phyloP scores from a whole-genome alignment of 257 asterid genomes.

The Dorcoceras hygrometricum region DNA sequence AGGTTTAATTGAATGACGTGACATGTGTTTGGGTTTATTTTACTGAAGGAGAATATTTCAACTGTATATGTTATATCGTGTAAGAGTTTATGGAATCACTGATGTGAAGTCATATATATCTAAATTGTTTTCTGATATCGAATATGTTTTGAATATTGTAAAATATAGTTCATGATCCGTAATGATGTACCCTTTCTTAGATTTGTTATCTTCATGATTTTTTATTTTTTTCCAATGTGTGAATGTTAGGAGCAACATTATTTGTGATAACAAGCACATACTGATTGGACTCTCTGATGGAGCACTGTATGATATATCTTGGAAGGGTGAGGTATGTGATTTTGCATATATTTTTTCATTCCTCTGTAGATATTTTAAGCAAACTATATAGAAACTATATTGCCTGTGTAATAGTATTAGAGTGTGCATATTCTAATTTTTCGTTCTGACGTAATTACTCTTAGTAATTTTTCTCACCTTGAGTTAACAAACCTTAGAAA shows the following conservation, averaged over 20 bases:
- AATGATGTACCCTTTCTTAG: neutral
- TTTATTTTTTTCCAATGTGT: slow-evolving; percentile 20
- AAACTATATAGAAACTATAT: slow-evolving; percentile 2
- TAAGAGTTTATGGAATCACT: too few species aligned
- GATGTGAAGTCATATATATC: neutral
- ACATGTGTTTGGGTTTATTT: neutral
- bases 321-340: slow-evolving; percentile 99
- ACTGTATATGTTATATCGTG: too few species aligned
- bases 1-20: neutral
- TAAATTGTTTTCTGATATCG: neutral
- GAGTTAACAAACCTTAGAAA: slow-evolving; percentile 20
- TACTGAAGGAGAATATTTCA: neutral
- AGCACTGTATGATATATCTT: slow-evolving; percentile 86
- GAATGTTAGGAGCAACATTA: slow-evolving; percentile 87
- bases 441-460: slow-evolving; percentile 11
- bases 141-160: neutral
- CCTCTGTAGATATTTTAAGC: slow-evolving; percentile 2
- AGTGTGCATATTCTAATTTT: neutral
- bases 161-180: neutral
- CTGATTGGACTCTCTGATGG: slow-evolving; percentile 96
- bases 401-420: neutral
- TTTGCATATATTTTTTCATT: slow-evolving; percentile 23
- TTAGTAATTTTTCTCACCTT: slow-evolving; percentile 8
- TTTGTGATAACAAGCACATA: slow-evolving; percentile 88
- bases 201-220: neutral